Evolutionary conservation across 441 rosid species (phyloP).

Genomic region (Caryocar brasiliense): DNA sequence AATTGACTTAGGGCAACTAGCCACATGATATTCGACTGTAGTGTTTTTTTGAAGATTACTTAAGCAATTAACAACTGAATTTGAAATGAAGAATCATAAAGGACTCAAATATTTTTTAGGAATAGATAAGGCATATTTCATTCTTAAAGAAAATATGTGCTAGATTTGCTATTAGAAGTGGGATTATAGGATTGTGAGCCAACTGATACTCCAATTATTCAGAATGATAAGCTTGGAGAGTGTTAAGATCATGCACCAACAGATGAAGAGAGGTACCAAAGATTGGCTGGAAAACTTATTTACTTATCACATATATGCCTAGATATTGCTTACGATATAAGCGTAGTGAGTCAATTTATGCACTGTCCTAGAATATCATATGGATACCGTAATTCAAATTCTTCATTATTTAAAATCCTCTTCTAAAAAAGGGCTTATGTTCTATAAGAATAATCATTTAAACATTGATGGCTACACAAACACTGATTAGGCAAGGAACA

Average conservation of each 20-base stretch:
- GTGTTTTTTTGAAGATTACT: not conserved
- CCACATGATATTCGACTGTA: not conserved
- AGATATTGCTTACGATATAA: not conserved
- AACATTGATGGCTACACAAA: not conserved
- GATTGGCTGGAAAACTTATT: not conserved
- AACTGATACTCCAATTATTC: not conserved
- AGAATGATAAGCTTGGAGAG: not conserved
- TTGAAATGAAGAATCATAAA: not conserved
- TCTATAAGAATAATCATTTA: not conserved
- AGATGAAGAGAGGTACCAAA: not conserved
- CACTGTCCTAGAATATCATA: not conserved
- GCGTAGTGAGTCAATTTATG: not conserved
- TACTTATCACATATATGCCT: not conserved
- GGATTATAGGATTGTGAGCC: not conserved
- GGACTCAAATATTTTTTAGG: not conserved
- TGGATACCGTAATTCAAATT: not conserved
- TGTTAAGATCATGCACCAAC: not conserved
- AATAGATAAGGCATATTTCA: not conserved
- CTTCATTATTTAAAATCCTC: not conserved
- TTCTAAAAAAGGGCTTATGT: not conserved
- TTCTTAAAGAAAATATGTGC: not conserved
- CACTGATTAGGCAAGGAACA: too few relatives aligned
- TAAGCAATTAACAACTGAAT: not conserved
- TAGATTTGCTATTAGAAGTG: not conserved
- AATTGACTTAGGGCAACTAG: not conserved